Evolutionary conservation across 1,284 basidiomycete species (phyloP), one percentile per base, ranked within the genome.

Genomic region (Austroboletus novae-zelandiae): DNA sequence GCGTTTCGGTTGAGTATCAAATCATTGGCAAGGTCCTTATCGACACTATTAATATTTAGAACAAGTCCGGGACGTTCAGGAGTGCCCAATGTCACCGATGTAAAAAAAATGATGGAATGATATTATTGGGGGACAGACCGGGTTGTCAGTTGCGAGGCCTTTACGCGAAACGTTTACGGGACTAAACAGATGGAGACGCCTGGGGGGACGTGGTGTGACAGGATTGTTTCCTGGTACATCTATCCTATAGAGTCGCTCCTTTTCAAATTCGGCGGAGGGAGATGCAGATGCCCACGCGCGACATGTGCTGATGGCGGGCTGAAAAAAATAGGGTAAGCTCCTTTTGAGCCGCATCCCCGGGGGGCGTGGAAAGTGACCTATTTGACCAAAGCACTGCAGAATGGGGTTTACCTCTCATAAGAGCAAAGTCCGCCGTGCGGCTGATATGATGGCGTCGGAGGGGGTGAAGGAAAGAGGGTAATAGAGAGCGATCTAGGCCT

Each of bases 1-100:
- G 56, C 78, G 84, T 41, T 77, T 93, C 55, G 92, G 91, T 9
- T 94, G 88, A 66, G 82, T 82, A 0, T 84, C 87, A 93, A 89
- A 0, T 91, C 92, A 23, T 23, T 23, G 20, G 20, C 9, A 77
- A 77, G 48, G 70, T 74, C 7, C 71, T 97, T 39, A 63, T 95
- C 27, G 73, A 83, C 37, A 84, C 83, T 5, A 88, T 97, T 46
- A 83, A 92, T 64, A 35, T 36, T 36, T 23, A 23, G 20, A 23
- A 23, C 20, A 23, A 23, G 14, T 32, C 14, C 15, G 2, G 15
- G 10, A 18, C 13, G 71, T 77, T 48, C 77, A 84, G 63, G 83
- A 83, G 65, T 44, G 79, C 73, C 45, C 39, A 48, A 42, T 30
- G 39, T 25, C 41, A 32, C 34, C 17, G 36, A 45, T 41, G 42